Base-by-base conservation (phyloP, 228 moss, liverwort and hornwort genomes). In the Sphagnum magellanicum region DNA sequence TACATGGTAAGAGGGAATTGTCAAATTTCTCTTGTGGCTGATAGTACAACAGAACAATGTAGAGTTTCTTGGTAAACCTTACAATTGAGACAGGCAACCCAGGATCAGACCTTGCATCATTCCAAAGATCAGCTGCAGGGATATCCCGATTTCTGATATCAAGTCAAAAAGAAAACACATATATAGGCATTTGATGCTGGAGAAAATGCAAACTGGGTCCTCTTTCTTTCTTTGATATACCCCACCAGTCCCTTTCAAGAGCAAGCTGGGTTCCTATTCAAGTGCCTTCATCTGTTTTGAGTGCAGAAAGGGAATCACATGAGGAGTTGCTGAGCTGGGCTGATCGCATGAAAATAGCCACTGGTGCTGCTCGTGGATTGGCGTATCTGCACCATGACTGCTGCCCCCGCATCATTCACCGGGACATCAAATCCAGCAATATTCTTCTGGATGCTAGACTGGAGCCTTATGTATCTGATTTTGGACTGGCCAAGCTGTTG, bases 381-480 rank as follows among this genome's bases (percentile, higher is more conserved):
- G 80, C 89, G 50, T 91, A 91, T 60, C 74, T 91, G 72, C 91
- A 91, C 62, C 87, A 91, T 64, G 89, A 91, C 66, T 88, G 86
- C 67, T 83, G 87, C 48, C 87, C 87, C 49, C 84, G 89, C 73
- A 83, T 89, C 60, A 84, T 91, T 49, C 91, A 91, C 74, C 83
- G 88, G 50, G 91, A 91, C 74, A 67, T 88, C 80, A 79, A 88
- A 59, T 84, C 84, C 51, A 87, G 87, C 72, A 91, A 84, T 64
- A 87, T 91, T 62, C 74, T 89, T 16, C 83, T 83, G 50, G 84
- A 86, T 9, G 89, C 88, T 58, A 89, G 89, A 74, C 89, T 81
- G 50, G 79, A 76, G 64, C 84, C 88, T 9, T 84, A 88, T 88
- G 86, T 91, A 77, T 55, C 12, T 63, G 88, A 88, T 62, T 91